Percentiles rank a stretch among this genome's conserved stretches.
Evolutionary conservation across 805 yeast genomes (phyloP).

Genomic region (Diddensiella caesifluorescens): DNA sequence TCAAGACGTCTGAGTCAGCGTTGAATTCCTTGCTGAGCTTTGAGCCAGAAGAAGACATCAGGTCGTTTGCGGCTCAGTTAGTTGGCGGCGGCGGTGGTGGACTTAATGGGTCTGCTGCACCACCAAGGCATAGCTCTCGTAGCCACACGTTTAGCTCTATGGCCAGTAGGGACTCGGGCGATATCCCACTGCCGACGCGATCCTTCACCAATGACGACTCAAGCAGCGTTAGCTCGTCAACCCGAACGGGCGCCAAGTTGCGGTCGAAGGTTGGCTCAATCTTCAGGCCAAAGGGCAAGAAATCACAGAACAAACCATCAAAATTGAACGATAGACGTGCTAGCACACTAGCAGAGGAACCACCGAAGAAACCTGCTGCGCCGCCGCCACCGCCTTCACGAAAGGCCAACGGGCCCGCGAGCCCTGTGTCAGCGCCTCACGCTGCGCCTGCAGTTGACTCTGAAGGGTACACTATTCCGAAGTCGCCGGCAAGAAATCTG

Average conservation of each 20-base stretch:
- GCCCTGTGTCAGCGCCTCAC: background rate
- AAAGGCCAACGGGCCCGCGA: slow-evolving; percentile 17
- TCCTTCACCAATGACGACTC: slow-evolving; percentile 12
- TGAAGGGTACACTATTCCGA: slow-evolving; percentile 1
- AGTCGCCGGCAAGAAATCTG: slow-evolving; percentile 6
- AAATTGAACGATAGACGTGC: background rate
- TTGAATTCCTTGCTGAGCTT: slow-evolving; percentile 61
- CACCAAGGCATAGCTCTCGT: slow-evolving; percentile 7
- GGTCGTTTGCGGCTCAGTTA: slow-evolving; percentile 45
- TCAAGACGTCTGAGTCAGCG: slow-evolving; percentile 54
- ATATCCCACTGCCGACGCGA: slow-evolving; percentile 3
- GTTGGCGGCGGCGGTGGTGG: slow-evolving; percentile 18
- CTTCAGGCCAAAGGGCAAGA: slow-evolving; percentile 30
- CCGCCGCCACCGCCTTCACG: slow-evolving; percentile 25
- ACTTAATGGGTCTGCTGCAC: slow-evolving; percentile 9
- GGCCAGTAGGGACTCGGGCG: background rate
- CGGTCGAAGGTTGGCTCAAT: slow-evolving; percentile 35
- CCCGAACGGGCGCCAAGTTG: slow-evolving; percentile 19
- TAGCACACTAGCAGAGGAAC: slow-evolving; percentile 7
- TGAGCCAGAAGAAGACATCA: slow-evolving; percentile 55
- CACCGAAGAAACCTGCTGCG: slow-evolving; percentile 3
- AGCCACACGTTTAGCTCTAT: background rate
- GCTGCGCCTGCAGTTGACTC: slow-evolving; percentile 7
- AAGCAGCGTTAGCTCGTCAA: slow-evolving; percentile 16
- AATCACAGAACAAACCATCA: slow-evolving; percentile 13